Base-by-base conservation (phyloP, 1,284 basidiomycete genomes). In the Cryptococcus depauperatus region DNA sequence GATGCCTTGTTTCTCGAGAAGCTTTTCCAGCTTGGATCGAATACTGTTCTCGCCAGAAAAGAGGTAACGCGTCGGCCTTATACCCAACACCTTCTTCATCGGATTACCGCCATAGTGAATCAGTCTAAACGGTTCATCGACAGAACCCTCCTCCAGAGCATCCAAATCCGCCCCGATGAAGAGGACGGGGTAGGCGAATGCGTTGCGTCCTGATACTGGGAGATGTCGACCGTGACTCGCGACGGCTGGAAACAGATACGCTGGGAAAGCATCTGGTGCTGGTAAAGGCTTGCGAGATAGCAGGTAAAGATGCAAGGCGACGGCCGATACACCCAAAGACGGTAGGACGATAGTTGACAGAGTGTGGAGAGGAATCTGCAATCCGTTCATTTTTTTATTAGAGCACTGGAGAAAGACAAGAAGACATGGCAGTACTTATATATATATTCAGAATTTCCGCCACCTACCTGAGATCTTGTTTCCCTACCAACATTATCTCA, bases 141-240 rank as follows among this genome's bases (percentile, higher is more conserved):
- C 68, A 2, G 50, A 35, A 18, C 72, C 67, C 2, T 54, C 46
- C 57, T 84, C 82, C 8, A 87, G 68, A 0, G 75, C 73, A 43
- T 76, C 71, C 11, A 87, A 65, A 3, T 82, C 78, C 26, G 83
- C 60, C 9, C 82, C 73, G 13, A 84, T 57, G 27, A 77, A 78
- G 22, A 84, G 67, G 0, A 81, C 79, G 0, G 79, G 77, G 61
- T 85, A 85, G 8, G 73, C 75, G 49, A 59, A 60, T 2, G 52
- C 35, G 33, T 60, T 57, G 34, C 37, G 37, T 0, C 52, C 34
- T 10, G 54, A 50, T 4, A 35, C 26, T 9, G 58, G 58, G 19
- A 60, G 51, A 14, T 46, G 33, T 19, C 58, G 43, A 4, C 52
- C 49, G 34, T 60, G 58, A 3, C 48, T 37, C 11, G 56, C 55